A percentile compares a stretch with the other conserved stretches of the same genome.
These are phyloP conservation scores for Teratosphaeria pseudoeucalypti DNA, from an alignment of 2,329 filamentous ascomycete species.

Conservation along the genomic window DNA sequence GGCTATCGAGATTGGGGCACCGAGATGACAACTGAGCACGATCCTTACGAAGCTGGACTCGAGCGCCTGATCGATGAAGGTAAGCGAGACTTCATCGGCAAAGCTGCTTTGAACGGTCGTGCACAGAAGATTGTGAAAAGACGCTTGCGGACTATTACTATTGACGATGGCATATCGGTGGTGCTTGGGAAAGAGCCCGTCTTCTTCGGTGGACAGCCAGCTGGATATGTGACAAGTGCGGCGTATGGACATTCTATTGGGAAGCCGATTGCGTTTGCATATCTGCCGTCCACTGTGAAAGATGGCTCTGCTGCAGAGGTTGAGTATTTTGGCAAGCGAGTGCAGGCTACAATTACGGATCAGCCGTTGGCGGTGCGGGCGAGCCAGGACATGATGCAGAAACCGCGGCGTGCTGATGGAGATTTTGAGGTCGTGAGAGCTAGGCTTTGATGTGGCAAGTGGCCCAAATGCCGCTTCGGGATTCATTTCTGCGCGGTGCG, in stretches of 20 bases:
- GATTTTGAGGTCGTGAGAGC: not conserved
- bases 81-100: conserved; percentile 44
- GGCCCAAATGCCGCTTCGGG: not conserved
- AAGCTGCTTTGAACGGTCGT: conserved; percentile 36
- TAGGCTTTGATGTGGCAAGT: not conserved
- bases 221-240: conserved; percentile 51
- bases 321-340: conserved; percentile 49
- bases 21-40: conserved; percentile 52
- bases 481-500: not conserved
- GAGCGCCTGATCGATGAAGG: conserved; percentile 38
- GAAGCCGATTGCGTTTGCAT: conserved; percentile 51
- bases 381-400: not conserved
- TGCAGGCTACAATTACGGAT: conserved; percentile 41
- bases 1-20: conserved; percentile 47
- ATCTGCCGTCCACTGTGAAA: conserved; percentile 38
- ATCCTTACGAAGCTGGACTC: conserved; percentile 50
- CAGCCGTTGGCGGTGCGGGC: not conserved
- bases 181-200: conserved; percentile 55
- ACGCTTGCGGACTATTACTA: conserved; percentile 40
- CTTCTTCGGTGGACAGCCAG: conserved; percentile 35
- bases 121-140: conserved; percentile 28
- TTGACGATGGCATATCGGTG: conserved; percentile 48
- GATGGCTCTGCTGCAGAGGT: conserved; percentile 47
- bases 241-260: conserved; percentile 51
- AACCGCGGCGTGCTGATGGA: not conserved